phyloP scores from a whole-genome alignment of 2,329 filamentous ascomycete species.

The Phyllosticta citrichinensis region DNA sequence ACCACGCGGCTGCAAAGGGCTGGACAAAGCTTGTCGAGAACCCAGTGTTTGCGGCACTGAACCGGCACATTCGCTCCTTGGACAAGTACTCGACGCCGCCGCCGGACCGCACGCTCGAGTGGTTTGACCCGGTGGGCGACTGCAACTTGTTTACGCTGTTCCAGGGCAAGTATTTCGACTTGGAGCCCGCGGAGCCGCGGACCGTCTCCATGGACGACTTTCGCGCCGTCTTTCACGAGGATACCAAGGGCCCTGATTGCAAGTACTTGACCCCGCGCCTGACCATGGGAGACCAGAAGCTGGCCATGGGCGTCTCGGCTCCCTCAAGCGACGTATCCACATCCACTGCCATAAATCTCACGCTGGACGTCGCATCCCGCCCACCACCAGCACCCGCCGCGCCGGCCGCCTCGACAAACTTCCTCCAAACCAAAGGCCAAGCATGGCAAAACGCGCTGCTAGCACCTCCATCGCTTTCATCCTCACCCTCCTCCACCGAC shows the following conservation, averaged over 20 bases:
- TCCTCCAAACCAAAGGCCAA: slow-evolving; percentile 42
- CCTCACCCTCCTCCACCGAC: slow-evolving; percentile 10
- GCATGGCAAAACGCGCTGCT: slow-evolving; percentile 31
- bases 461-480: slow-evolving; percentile 15
- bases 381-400: background rate
- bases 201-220: slow-evolving; percentile 32
- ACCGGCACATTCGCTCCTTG: slow-evolving; percentile 34
- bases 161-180: slow-evolving; percentile 34
- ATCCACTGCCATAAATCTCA: background rate
- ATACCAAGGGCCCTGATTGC: slow-evolving; percentile 7
- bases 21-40: slow-evolving; percentile 31
- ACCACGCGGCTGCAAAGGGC: slow-evolving; percentile 25
- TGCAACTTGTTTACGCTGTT: slow-evolving; percentile 36
- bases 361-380: background rate
- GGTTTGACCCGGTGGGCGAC: slow-evolving; percentile 33
- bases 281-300: slow-evolving; percentile 19
- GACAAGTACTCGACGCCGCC: slow-evolving; percentile 33
- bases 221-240: slow-evolving; percentile 22
- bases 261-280: slow-evolving; percentile 20
- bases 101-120: slow-evolving; percentile 27
- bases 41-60: slow-evolving; percentile 31
- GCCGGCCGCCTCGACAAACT: slow-evolving; percentile 14
- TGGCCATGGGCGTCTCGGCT: background rate
- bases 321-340: background rate
- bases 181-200: slow-evolving; percentile 33